Conservation (phyloP, 352 stramenopile species). For the Phytophthora hybrid region DNA sequence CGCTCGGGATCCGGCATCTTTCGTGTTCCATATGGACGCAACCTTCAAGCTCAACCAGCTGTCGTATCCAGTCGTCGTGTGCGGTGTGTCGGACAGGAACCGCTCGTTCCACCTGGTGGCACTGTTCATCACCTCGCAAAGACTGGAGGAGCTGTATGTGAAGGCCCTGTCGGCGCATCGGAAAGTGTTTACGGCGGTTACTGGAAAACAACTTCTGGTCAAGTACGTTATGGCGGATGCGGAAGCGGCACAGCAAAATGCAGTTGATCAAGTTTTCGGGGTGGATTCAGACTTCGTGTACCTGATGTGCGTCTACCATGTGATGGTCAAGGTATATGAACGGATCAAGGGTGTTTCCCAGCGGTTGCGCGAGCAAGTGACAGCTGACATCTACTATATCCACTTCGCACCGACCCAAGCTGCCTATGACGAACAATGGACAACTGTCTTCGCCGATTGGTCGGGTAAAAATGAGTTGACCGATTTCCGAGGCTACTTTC, state of each 20-base stretch:
- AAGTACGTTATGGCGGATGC: no score
- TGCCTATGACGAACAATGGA: neutral
- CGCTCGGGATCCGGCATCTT: neutral
- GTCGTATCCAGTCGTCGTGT: no score
- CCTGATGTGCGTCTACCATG: slow-evolving; percentile 28
- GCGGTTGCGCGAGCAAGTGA: neutral
- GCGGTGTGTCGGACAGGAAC: no score
- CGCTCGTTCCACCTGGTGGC: no score
- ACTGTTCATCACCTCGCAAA: no score
- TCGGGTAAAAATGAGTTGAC: neutral
- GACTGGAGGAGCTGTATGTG: no score
- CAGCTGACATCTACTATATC: slow-evolving; percentile 14
- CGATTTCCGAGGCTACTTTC: neutral
- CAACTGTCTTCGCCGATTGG: neutral
- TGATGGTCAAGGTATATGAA: slow-evolving; percentile 15
- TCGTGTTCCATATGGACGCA: no score
- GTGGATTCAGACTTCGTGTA: slow-evolving; percentile 4
- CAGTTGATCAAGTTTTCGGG: neutral
- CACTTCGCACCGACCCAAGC: slow-evolving; percentile 4
- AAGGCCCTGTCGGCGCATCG: no score
- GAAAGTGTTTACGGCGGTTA: no score
- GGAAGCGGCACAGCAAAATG: no score
- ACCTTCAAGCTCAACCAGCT: no score
- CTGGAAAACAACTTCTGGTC: no score
- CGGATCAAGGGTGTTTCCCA: neutral